Evolutionary conservation across 2,329 filamentous ascomycete genomes (phyloP), one percentile per base, ranked within the genome.

Genomic region (Penicillium griseofulvum): DNA sequence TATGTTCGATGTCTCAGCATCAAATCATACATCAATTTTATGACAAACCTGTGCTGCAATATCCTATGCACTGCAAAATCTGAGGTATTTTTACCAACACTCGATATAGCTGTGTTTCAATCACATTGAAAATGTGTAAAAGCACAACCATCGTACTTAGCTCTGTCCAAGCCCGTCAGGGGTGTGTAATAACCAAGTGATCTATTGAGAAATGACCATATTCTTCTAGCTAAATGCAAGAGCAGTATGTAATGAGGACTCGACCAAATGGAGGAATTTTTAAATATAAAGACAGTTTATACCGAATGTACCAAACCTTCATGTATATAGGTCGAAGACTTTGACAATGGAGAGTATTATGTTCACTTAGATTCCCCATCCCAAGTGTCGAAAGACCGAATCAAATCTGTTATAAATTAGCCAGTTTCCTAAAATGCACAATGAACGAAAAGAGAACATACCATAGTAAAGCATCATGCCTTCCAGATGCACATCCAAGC

Each of bases 401-500:
- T 70, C 7, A 71, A 57, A 53, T 71, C 69, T 71, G 42, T 7
- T 34, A 17, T 36, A 51, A 31, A 46, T 61, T 50, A 57, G 47
- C 16, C 16, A 43, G 8, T 2, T 6, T 33, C 10, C 22, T 9
- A 6, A 5, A n/a, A 28, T 2, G 10, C 4, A 24, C 6, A 39
- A 29, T 4, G 34, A 38, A 33, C 11, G 7, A 39, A 16, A 28
- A 19, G 17, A 50, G 29, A 34, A 59, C 62, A 52, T 64, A 76
- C 73, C 74, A 50, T 77, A 77, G 57, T 78, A 76, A 26, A 77
- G 58, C 63, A 73, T 73, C 52, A 78, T 68, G 0, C 66, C 74
- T 57, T 78, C 75, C 38, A 78, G 52, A 64, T 79, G 76, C 17
- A 74, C 74, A 57, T 68, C 66, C 45, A 78, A 70, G 16, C 68